Base-by-base conservation (phyloP, 176 grass and related monocot species). In the Thalia dealbata region DNA sequence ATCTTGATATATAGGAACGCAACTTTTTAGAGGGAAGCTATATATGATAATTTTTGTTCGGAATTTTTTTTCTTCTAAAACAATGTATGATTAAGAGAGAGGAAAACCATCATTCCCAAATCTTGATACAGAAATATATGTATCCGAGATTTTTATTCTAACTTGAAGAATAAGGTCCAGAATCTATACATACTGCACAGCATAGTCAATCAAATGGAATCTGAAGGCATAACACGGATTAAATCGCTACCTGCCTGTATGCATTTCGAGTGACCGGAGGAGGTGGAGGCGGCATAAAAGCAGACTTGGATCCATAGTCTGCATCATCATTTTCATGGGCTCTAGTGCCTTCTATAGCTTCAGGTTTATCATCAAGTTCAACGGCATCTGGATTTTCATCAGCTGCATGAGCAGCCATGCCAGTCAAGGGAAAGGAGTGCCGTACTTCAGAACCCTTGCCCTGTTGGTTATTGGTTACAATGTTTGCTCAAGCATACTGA, bases 331-430 rank as follows among this genome's bases (percentile, higher is more conserved):
- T 75, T 71, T 84, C 83, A 75, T 76, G n/a, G 32, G 56, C 71
- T 70, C 24, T 64, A 82, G 21, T 43, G n/a, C 46, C 60, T 0
- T 86, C 81, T 24, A 73, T 43, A 35, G 69, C 35, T 77, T 88
- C 86, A 71, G 75, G 50, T 61, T 74, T 88, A 71, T 86, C 90
- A 60, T 88, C 86, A 76, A 88, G 58, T 62, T 88, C 90, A 82
- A 84, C 45, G 59, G 90, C 86, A 68, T 88, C 86, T 14, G 77
- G 55, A 15, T 86, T 73, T 79, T 92, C 89, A 80, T 92, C 84
- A 58, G 81, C 35, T 48, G 85, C 83, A 86, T 88, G 75, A 64
- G 86, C 86, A 72, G 86, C 78, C 90, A 92, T 88, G 65, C 90
- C 81, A 30, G 90, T 92, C 25, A 86, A 79, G 30, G 83, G 90